Conservation (phyloP, 345 rosid genomes). For the Eucalyptus cloeziana region DNA sequence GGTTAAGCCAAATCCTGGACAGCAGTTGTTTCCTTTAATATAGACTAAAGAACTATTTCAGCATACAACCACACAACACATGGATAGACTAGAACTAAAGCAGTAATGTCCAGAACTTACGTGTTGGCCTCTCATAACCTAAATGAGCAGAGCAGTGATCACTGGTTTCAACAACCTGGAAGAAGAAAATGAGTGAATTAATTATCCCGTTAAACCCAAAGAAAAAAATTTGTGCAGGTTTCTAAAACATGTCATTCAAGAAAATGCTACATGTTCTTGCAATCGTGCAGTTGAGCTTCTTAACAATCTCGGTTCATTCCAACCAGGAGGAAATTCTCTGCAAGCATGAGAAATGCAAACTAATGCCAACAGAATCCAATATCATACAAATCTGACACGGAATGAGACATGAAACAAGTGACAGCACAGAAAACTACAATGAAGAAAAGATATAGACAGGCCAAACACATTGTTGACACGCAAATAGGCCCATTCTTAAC, state of each 20-base stretch:
- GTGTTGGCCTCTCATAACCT: constrained; percentile 27
- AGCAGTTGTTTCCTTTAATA: neutral
- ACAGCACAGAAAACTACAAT: neutral
- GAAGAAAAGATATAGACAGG: neutral
- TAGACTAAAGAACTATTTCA: neutral
- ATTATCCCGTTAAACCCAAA: neutral
- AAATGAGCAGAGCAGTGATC: constrained; percentile 45
- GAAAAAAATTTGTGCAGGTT: neutral
- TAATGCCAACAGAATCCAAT: neutral
- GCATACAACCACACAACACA: neutral
- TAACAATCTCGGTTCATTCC: neutral
- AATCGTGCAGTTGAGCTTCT: neutral
- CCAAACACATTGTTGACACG: neutral
- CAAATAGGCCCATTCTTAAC: neutral
- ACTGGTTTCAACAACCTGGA: constrained; percentile 64
- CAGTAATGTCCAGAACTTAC: constrained; percentile 25
- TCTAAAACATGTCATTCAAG: neutral
- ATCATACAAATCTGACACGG: neutral
- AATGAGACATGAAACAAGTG: neutral
- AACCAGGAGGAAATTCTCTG: neutral
- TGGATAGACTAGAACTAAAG: neutral
- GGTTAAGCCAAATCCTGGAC: neutral
- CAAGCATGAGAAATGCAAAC: neutral
- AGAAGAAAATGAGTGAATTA: neutral
- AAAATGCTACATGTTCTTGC: neutral